Conservation (phyloP, 202 grass and related monocot species). For the Zizania palustris region DNA sequence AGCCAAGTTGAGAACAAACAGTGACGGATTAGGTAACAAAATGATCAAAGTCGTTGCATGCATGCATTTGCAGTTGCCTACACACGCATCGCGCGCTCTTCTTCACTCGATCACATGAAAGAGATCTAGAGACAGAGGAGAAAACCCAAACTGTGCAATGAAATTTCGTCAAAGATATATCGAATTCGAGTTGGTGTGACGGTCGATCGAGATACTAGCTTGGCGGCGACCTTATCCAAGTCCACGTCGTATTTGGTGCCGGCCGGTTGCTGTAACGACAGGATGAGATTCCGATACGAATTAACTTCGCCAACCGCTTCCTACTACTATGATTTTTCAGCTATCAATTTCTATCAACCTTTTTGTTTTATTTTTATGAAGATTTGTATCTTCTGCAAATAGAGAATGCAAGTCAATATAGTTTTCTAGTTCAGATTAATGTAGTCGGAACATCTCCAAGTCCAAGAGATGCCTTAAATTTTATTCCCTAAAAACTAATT, state of each 20-base stretch:
- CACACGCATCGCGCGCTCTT: not conserved
- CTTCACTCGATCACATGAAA: not conserved
- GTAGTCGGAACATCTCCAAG: no score
- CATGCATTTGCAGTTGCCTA: not conserved
- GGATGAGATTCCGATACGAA: no score
- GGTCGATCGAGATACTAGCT: not conserved
- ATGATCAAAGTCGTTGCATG: slow-evolving; percentile 32
- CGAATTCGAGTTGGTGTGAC: slow-evolving; percentile 3
- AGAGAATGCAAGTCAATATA: no score
- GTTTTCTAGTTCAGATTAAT: no score
- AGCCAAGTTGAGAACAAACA: not conserved
- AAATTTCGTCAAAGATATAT: not conserved
- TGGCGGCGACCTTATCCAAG: slow-evolving; percentile 30
- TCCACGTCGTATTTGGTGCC: slow-evolving; percentile 8
- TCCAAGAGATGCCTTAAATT: no score
- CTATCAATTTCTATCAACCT: no score
- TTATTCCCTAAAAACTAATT: no score
- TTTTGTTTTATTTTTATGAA: no score
- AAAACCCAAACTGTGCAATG: not conserved
- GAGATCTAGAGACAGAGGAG: no score
- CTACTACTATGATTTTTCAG: no score
- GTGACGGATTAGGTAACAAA: slow-evolving; percentile 44
- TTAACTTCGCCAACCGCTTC: no score
- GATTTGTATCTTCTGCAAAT: no score
- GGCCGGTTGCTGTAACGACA: not conserved